These are phyloP conservation scores for Citrus medica DNA, from an alignment of 345 rosid genomes.

Conservation along the genomic window DNA sequence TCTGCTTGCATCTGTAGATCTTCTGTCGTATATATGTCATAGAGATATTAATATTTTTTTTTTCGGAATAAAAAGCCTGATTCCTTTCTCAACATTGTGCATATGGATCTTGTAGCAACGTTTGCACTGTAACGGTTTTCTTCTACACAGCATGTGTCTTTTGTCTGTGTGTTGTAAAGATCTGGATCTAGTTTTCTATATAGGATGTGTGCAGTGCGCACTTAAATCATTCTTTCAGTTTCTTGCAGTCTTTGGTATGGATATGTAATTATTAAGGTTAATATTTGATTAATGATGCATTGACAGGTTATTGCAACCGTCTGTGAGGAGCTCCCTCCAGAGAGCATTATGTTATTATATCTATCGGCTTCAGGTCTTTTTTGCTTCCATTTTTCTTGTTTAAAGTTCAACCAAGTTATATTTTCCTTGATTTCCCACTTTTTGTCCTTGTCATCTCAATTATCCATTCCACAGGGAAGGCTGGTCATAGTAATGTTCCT, in stretches of 20 bases:
- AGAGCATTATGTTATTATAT: conserved; percentile 74
- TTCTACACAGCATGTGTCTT: not conserved
- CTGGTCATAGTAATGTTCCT: conserved; percentile 33
- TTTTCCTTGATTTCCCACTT: not conserved
- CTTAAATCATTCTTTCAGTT: not conserved
- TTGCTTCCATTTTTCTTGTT: conserved; percentile 20
- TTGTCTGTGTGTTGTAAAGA: not conserved
- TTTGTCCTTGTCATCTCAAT: conserved; percentile 9
- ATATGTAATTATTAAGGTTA: not conserved
- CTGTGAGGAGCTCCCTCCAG: conserved; percentile 85
- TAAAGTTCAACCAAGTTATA: conserved; percentile 3
- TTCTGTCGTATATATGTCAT: not conserved
- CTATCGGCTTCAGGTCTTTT: conserved; percentile 76
- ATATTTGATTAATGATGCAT: conserved; percentile 13
- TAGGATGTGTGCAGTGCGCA: not conserved
- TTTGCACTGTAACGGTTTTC: not conserved
- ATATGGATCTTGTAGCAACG: not conserved
- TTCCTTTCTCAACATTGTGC: not conserved
- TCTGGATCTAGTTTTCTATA: conserved; percentile 1
- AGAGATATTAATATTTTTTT: not conserved
- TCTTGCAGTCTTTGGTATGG: not conserved
- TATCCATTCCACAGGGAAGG: conserved; percentile 53
- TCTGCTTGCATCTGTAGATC: conserved; percentile 5
- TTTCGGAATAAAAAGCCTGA: not conserved
- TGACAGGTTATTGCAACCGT: conserved; percentile 87